Percentiles rank a stretch among this genome's conserved stretches.
These are phyloP conservation scores for Kwoniella sp. DNA, from an alignment of 768 basidiomycete species.

Conservation along the genomic window DNA sequence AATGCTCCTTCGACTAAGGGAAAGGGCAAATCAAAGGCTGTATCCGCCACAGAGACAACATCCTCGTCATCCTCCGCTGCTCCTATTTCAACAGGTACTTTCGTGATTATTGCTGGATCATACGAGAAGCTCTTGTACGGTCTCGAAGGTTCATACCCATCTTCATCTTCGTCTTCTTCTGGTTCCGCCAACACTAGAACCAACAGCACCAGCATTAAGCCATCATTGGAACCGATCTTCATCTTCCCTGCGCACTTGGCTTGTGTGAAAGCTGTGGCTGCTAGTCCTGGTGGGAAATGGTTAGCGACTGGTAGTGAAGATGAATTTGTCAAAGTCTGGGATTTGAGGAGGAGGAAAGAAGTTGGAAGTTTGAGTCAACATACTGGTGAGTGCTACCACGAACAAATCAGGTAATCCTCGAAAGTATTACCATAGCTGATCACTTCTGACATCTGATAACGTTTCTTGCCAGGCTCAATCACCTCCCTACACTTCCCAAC, in stretches of 20 bases:
- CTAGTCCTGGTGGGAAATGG: slow-evolving; percentile 94
- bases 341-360: slow-evolving; percentile 85
- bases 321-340: slow-evolving; percentile 97
- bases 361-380: slow-evolving; percentile 94
- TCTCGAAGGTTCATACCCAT: slow-evolving; percentile 65
- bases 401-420: too few relatives aligned
- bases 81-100: slow-evolving; percentile 58
- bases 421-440: too few relatives aligned
- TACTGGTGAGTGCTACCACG: slow-evolving; percentile 66
- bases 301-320: slow-evolving; percentile 93
- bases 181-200: slow-evolving; percentile 56
- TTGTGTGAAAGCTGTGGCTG: slow-evolving; percentile 85
- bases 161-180: slow-evolving; percentile 34
- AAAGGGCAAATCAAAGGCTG: slow-evolving; percentile 43
- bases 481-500: slow-evolving; percentile 84
- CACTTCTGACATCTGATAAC: too few relatives aligned
- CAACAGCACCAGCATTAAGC: too few relatives aligned
- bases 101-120: slow-evolving; percentile 86
- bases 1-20: slow-evolving; percentile 8
- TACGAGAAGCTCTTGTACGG: slow-evolving; percentile 97
- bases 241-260: slow-evolving; percentile 97
- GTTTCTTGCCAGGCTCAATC: slow-evolving; percentile 79
- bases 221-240: slow-evolving; percentile 69
- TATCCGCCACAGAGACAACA: neutral
- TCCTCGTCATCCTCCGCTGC: neutral